Percentiles rank a stretch among this genome's conserved stretches.
Conservation (phyloP, 176 grass and related monocot species). For the Carex myosuroides region DNA sequence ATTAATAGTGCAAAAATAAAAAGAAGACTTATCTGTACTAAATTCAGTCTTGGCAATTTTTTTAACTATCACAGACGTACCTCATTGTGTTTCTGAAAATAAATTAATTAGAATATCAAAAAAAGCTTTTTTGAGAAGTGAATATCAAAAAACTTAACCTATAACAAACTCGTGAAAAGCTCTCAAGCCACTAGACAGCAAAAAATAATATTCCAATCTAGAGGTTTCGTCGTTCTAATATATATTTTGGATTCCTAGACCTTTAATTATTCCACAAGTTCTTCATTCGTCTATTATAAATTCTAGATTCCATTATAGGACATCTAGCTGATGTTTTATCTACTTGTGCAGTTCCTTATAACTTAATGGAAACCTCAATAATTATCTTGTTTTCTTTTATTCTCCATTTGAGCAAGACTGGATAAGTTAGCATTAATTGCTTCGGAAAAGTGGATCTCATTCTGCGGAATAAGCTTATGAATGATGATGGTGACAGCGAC, state of each 20-base stretch:
- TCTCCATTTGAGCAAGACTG: neutral
- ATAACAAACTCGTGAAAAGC: neutral
- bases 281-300: neutral
- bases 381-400: neutral
- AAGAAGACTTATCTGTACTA: neutral
- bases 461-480: neutral
- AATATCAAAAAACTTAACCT: neutral
- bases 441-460: neutral
- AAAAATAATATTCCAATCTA: neutral
- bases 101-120: neutral
- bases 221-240: neutral
- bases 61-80: neutral
- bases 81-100: neutral
- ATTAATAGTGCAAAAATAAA: neutral
- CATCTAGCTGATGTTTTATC: neutral
- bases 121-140: too few relatives aligned
- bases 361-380: conserved; percentile 14
- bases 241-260: neutral
- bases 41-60: neutral
- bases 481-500: neutral
- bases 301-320: neutral
- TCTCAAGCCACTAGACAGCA: neutral
- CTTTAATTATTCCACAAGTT: neutral
- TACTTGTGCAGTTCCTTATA: neutral
- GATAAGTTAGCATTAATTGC: conserved; percentile 5